These are phyloP conservation scores for Adansonia grandidieri DNA, from an alignment of 441 rosid genomes.

Conservation along the genomic window DNA sequence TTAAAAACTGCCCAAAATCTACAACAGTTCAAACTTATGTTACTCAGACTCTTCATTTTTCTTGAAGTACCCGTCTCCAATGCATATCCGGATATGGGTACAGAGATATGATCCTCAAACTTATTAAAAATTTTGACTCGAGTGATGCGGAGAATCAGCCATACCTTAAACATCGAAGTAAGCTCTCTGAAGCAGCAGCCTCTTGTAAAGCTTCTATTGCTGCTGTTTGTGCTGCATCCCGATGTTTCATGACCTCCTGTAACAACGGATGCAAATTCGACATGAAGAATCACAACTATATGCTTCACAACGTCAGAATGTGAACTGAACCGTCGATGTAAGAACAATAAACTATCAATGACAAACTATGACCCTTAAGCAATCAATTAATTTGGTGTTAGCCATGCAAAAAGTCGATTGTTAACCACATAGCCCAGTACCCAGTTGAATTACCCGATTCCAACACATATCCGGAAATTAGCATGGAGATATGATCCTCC, in stretches of 20 bases:
- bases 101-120: no score
- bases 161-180: conserved; percentile 88
- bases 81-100: no score
- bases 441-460: no score
- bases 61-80: no score
- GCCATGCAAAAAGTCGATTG: background rate
- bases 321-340: background rate
- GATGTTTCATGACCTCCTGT: conserved; percentile 83
- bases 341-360: background rate
- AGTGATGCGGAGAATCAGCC: no score
- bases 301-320: background rate
- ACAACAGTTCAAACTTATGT: background rate
- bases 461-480: no score
- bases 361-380: background rate
- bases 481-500: no score
- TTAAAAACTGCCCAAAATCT: background rate
- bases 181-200: conserved; percentile 90
- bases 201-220: conserved; percentile 95
- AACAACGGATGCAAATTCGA: conserved; percentile 21
- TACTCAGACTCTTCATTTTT: no score
- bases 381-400: background rate
- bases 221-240: conserved; percentile 89
- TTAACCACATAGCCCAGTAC: background rate
- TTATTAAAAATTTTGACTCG: no score
- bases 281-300: background rate